phyloP scores from a whole-genome alignment of 1,139 yeast species.

The Starmera stellimalicola region DNA sequence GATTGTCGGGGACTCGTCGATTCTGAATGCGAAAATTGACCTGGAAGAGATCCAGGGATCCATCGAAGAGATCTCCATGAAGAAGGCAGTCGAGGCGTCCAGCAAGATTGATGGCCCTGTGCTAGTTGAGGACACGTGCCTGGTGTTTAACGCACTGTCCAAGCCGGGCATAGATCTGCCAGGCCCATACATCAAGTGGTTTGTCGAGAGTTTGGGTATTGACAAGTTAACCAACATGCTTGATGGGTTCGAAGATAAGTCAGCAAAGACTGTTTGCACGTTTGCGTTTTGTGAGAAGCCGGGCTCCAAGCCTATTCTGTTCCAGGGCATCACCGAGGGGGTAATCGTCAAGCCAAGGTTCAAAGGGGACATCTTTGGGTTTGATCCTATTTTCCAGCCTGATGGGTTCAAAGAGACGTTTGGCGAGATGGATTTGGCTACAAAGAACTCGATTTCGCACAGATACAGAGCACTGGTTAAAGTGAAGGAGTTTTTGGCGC shows the following conservation, averaged over 20 bases:
- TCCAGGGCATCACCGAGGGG: conserved; percentile 84
- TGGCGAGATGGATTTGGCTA: conserved; percentile 80
- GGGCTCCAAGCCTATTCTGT: conserved; percentile 56
- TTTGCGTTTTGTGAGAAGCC: conserved; percentile 88
- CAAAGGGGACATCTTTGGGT: conserved; percentile 81
- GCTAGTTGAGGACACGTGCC: conserved; percentile 89
- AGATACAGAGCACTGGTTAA: conserved; percentile 74
- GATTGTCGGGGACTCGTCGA: conserved; percentile 42
- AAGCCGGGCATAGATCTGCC: conserved; percentile 51
- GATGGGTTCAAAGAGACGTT: conserved; percentile 60
- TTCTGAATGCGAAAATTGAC: conserved; percentile 60
- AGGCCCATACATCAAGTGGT: conserved; percentile 93
- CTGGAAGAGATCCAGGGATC: conserved; percentile 89
- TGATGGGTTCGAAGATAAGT: conserved; percentile 69
- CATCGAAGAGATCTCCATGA: conserved; percentile 69
- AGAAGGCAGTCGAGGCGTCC: conserved; percentile 78
- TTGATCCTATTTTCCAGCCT: conserved; percentile 91
- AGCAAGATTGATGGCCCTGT: conserved; percentile 57
- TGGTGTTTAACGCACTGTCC: conserved; percentile 72
- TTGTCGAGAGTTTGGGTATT: conserved; percentile 61
- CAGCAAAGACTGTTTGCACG: conserved; percentile 85
- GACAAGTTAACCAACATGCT: conserved; percentile 71
- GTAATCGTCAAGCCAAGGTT: conserved; percentile 47
- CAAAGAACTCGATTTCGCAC: conserved; percentile 79
- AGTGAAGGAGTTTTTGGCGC: conserved; percentile 46